A percentile compares a stretch with the other conserved stretches of the same genome.
phyloP scores from a whole-genome alignment of 257 asterid genomes.

The Solanum rostratum region DNA sequence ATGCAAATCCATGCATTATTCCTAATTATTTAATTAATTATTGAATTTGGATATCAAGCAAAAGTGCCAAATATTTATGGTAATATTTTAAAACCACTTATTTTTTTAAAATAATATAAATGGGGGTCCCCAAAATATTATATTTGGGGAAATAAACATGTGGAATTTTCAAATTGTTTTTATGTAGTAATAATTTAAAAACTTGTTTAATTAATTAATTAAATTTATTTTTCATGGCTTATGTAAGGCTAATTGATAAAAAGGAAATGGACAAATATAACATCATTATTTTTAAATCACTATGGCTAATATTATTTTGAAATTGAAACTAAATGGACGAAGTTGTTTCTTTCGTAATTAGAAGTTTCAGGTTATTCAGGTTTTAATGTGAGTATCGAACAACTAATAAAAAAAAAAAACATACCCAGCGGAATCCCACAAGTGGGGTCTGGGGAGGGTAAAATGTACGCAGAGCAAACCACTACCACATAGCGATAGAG shows the following conservation, averaged over 20 bases:
- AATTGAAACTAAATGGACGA: no score
- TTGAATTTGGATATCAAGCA: background rate
- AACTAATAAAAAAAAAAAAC: no score
- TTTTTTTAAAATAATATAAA: background rate
- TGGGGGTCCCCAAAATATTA: background rate
- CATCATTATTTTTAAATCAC: no score
- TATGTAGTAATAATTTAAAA: background rate
- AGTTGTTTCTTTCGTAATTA: no score
- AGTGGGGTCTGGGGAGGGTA: no score
- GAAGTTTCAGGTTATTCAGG: no score
- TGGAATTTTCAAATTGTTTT: background rate
- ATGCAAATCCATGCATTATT: background rate
- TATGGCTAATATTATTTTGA: no score
- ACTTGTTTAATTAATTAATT: background rate
- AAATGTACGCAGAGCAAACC: no score
- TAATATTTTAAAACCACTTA: background rate
- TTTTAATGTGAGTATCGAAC: no score
- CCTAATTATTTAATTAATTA: background rate
- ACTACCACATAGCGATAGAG: no score
- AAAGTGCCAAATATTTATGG: background rate
- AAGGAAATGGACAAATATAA: background rate
- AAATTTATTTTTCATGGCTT: background rate
- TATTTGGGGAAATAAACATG: background rate
- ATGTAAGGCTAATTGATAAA: background rate
- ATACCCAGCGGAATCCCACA: no score